phyloP scores from a whole-genome alignment of 2,329 filamentous ascomycete genomes.

The Chaetothyriales sp. region DNA sequence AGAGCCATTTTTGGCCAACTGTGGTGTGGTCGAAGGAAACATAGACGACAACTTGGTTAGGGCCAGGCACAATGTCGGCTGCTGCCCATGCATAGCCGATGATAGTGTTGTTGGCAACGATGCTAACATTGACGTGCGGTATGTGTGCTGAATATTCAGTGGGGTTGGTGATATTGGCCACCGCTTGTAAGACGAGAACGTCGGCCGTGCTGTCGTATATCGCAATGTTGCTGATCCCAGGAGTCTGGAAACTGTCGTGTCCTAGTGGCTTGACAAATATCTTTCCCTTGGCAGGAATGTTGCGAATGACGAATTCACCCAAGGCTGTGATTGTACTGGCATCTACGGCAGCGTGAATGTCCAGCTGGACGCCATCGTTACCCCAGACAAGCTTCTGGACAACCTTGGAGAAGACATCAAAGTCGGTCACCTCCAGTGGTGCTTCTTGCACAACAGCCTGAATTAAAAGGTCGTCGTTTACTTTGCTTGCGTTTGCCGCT shows the following conservation, averaged over 20 bases:
- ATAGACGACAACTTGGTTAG: conserved; percentile 55
- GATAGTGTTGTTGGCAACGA: conserved; percentile 56
- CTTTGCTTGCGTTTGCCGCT: conserved; percentile 59
- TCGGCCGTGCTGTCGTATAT: conserved; percentile 58
- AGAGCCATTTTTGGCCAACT: conserved; percentile 59
- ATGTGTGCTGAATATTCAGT: conserved; percentile 69
- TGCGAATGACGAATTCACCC: conserved; percentile 64
- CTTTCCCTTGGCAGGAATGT: conserved; percentile 67
- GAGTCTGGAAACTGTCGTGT: conserved; percentile 41
- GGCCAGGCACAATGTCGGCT: conserved; percentile 50
- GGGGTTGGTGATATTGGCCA: conserved; percentile 76
- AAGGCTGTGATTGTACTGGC: conserved; percentile 68
- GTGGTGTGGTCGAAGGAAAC: conserved; percentile 59
- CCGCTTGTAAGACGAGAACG: conserved; percentile 54
- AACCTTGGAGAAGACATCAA: conserved; percentile 62
- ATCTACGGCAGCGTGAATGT: conserved; percentile 66
- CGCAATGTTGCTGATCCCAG: conserved; percentile 54
- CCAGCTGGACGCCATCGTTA: conserved; percentile 50
- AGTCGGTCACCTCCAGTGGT: conserved; percentile 68
- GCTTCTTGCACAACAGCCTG: conserved; percentile 62
- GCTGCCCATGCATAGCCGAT: conserved; percentile 57
- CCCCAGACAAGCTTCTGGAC: conserved; percentile 70
- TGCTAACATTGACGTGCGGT: conserved; percentile 64
- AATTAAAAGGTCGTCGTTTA: conserved; percentile 52
- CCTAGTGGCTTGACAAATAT: conserved; percentile 62